phyloP scores from a whole-genome alignment of 129 eudicot species.

The Lactuca saligna region DNA sequence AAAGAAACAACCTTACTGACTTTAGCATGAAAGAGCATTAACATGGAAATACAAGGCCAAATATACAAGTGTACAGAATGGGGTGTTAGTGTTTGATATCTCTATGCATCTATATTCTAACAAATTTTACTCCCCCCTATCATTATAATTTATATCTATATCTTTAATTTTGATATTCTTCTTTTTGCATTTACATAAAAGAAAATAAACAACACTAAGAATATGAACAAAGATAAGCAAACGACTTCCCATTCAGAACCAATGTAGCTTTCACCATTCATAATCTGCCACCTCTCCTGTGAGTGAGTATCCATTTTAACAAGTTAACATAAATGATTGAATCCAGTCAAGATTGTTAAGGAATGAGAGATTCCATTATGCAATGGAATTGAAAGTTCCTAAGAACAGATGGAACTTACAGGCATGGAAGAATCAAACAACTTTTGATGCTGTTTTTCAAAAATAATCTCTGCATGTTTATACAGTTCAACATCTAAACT shows the following conservation, averaged over 20 bases:
- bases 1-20: background rate
- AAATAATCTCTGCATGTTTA: slow-evolving; percentile 60
- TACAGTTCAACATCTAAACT: slow-evolving; percentile 78
- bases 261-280: slow-evolving; percentile 30
- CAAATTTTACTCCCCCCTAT: background rate
- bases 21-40: background rate
- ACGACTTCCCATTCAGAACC: slow-evolving; percentile 37
- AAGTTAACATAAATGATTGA: slow-evolving; percentile 18
- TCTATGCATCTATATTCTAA: background rate
- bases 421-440: slow-evolving; percentile 26
- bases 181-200: slow-evolving; percentile 58
- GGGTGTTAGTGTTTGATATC: slow-evolving; percentile 3
- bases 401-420: slow-evolving; percentile 32
- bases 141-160: slow-evolving; percentile 34
- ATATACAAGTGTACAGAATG: background rate
- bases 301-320: too few species aligned
- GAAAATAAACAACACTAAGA: slow-evolving; percentile 36
- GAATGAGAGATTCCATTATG: too few species aligned
- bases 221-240: slow-evolving; percentile 31
- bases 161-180: slow-evolving; percentile 62
- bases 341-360: too few species aligned
- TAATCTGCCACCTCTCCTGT: slow-evolving; percentile 47
- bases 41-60: background rate
- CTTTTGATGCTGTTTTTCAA: slow-evolving; percentile 49
- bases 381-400: too few species aligned